These are phyloP conservation scores for Paramecium biaurelia DNA, from an alignment of 73 alveolate species.

Conservation along the genomic window DNA sequence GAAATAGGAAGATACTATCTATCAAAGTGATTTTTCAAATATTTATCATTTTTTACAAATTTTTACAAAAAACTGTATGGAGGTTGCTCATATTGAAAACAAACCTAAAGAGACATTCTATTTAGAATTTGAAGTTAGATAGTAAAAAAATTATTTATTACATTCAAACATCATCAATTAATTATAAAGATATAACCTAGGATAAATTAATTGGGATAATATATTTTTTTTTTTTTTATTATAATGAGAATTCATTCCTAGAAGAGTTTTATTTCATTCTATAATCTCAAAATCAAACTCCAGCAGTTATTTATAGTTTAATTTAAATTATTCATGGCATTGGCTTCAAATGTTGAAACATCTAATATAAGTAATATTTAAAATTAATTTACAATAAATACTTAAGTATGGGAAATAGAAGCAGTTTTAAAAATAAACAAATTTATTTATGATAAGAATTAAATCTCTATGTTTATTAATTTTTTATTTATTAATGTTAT, in stretches of 20 bases:
- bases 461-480: background rate
- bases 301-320: background rate
- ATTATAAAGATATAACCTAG: background rate
- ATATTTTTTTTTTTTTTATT: background rate
- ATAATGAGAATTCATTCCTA: background rate
- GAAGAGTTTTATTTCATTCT: background rate
- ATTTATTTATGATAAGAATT: background rate
- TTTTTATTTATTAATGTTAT: background rate
- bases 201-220: background rate
- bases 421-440: background rate
- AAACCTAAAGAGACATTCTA: no score
- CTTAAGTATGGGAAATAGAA: background rate
- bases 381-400: no score
- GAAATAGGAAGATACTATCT: no score
- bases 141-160: background rate
- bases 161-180: background rate
- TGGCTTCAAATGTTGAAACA: background rate
- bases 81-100: no score
- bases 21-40: no score
- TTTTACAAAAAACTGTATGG: no score
- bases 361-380: background rate
- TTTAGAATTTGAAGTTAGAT: no score
- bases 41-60: no score
- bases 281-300: background rate
- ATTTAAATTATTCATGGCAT: background rate